Evolutionary conservation across 495 filamentous ascomycete species (phyloP).

Genomic region (Tuber calosporum): DNA sequence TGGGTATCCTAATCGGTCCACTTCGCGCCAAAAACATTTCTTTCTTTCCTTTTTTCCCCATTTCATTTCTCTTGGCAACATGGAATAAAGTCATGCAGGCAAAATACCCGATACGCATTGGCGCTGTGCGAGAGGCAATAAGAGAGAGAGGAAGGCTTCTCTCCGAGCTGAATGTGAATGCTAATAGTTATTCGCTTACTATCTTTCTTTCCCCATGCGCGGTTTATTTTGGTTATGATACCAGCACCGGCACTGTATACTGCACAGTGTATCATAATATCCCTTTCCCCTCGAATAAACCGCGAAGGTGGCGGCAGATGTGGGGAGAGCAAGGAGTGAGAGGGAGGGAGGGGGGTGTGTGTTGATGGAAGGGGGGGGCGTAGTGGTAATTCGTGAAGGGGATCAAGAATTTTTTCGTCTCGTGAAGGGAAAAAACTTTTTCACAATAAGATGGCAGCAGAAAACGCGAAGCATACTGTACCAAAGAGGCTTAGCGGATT

Average conservation of each 20-base stretch:
- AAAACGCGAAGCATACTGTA: neutral
- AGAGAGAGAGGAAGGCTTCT: neutral
- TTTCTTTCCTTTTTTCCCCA: neutral
- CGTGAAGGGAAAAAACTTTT: neutral
- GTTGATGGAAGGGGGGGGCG: neutral
- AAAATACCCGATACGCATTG: neutral
- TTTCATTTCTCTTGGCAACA: neutral
- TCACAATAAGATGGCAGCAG: neutral
- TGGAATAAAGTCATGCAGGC: neutral
- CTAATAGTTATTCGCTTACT: neutral
- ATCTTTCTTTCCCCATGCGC: neutral
- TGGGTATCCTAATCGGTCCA: conserved; percentile 22
- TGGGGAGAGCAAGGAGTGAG: neutral
- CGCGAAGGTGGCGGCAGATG: neutral
- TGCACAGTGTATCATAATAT: too few relatives aligned
- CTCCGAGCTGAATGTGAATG: neutral
- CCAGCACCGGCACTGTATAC: neutral
- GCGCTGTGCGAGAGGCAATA: neutral
- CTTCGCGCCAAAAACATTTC: conserved; percentile 27
- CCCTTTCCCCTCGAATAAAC: neutral
- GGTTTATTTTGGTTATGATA: neutral
- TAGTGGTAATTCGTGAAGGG: neutral
- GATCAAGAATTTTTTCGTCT: neutral
- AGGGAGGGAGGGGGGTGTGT: neutral
- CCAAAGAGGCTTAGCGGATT: neutral